Evolutionary conservation across 1,139 yeast species (phyloP).

Genomic region (Kodamaea fungicola): DNA sequence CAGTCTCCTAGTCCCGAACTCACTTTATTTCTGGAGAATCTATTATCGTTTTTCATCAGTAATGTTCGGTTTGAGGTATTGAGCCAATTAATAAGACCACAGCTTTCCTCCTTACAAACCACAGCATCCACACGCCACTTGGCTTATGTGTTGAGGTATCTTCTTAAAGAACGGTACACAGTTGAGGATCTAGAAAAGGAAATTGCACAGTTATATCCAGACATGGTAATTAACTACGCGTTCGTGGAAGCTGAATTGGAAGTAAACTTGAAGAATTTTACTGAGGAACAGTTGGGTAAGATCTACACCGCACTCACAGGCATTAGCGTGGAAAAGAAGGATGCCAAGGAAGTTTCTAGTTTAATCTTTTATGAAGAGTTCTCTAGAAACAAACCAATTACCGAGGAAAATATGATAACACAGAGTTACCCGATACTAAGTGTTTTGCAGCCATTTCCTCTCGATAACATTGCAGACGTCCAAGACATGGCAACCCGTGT

Average conservation of each 20-base stretch:
- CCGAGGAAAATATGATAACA: slow-evolving; percentile 3
- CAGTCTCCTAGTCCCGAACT: neutral
- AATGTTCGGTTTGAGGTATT: neutral
- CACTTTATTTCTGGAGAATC: slow-evolving; percentile 2
- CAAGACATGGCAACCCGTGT: neutral
- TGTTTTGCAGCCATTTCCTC: slow-evolving; percentile 1
- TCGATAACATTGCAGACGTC: neutral
- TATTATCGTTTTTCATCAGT: neutral
- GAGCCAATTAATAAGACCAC: neutral
- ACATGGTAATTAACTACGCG: slow-evolving; percentile 1
- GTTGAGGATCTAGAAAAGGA: slow-evolving; percentile 3
- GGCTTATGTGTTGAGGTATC: neutral
- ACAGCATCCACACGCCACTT: neutral
- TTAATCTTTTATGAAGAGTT: slow-evolving; percentile 3
- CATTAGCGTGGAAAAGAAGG: neutral
- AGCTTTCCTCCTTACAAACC: slow-evolving; percentile 1
- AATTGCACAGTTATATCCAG: slow-evolving; percentile 1
- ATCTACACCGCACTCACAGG: slow-evolving; percentile 2
- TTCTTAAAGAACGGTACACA: neutral
- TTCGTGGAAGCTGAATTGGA: slow-evolving; percentile 2
- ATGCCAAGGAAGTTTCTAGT: slow-evolving; percentile 1
- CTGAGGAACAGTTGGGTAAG: slow-evolving; percentile 1
- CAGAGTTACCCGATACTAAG: no score
- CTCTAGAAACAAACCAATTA: neutral
- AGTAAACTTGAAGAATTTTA: slow-evolving; percentile 2